Evolutionary conservation across 345 rosid species (phyloP).

Genomic region (Rhizophora mangle): DNA sequence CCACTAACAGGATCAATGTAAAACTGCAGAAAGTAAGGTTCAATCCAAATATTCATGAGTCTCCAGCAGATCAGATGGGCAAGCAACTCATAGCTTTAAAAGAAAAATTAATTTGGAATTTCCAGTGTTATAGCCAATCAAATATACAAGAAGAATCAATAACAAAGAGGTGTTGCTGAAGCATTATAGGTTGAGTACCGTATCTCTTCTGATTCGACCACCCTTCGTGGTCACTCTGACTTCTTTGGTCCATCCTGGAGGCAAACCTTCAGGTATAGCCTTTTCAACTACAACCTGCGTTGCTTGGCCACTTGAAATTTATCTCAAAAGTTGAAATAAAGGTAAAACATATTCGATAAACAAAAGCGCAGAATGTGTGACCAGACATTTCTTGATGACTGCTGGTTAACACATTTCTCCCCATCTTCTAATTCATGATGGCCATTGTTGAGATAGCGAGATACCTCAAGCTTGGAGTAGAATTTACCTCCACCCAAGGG

Average conservation of each 20-base stretch:
- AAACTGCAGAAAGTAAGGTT: conserved; percentile 43
- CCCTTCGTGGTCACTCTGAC: conserved; percentile 52
- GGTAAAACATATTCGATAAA: background rate
- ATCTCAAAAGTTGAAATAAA: conserved; percentile 14
- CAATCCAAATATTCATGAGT: conserved; percentile 3
- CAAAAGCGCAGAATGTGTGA: conserved; percentile 7
- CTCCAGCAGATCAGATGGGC: background rate
- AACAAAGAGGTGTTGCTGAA: background rate
- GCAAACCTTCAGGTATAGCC: conserved; percentile 69
- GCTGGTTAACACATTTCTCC: conserved; percentile 14
- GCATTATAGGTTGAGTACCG: conserved; percentile 45
- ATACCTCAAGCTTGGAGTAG: conserved; percentile 41
- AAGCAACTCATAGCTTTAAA: conserved; percentile 8
- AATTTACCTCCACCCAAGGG: conserved; percentile 41
- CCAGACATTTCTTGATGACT: conserved; percentile 28
- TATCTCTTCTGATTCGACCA: conserved; percentile 54
- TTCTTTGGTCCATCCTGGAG: conserved; percentile 88
- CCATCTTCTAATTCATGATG: conserved; percentile 28
- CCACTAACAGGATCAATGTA: conserved; percentile 80
- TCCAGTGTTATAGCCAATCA: background rate
- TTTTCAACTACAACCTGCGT: conserved; percentile 57
- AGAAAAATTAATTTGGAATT: background rate
- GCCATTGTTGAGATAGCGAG: conserved; percentile 32
- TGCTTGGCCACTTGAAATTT: conserved; percentile 30
- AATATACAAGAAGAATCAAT: background rate